A percentile compares a stretch with the other conserved stretches of the same genome.
Evolutionary conservation across 2,329 filamentous ascomycete genomes (phyloP).

Genomic region (Alternaria gansuensis): DNA sequence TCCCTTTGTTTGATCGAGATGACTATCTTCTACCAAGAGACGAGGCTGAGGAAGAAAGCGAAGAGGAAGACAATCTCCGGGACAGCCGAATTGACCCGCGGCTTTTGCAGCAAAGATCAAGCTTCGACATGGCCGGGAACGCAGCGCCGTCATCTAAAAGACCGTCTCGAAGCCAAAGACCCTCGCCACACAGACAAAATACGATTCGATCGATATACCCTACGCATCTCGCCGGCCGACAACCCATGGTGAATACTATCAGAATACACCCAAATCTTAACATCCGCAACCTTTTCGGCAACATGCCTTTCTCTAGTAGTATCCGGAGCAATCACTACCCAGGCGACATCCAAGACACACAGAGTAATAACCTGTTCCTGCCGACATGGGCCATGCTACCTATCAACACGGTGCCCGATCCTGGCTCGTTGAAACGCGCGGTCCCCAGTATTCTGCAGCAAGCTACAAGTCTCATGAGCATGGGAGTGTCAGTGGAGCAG

Average conservation of each 20-base stretch:
- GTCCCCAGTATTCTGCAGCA: constrained; percentile 25
- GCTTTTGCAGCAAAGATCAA: constrained; percentile 14
- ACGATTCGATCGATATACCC: constrained; percentile 26
- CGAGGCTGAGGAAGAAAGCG: constrained; percentile 26
- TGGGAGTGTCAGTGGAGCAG: constrained; percentile 19
- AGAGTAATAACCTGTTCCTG: constrained; percentile 30
- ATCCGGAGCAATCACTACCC: constrained; percentile 24
- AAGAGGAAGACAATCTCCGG: constrained; percentile 14
- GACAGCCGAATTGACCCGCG: constrained; percentile 26
- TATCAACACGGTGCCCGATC: constrained; percentile 32
- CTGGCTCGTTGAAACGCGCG: constrained; percentile 27
- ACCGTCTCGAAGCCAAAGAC: constrained; percentile 14
- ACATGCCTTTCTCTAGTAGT: constrained; percentile 29
- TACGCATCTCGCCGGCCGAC: constrained; percentile 32
- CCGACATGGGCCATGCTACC: constrained; percentile 41
- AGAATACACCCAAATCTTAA: constrained; percentile 37
- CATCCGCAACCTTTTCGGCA: constrained; percentile 29
- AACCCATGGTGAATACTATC: constrained; percentile 33
- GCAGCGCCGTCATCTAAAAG: constrained; percentile 22
- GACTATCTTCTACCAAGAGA: constrained; percentile 29
- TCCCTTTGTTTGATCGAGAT: constrained; percentile 32
- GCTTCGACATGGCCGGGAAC: constrained; percentile 7
- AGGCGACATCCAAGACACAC: constrained; percentile 19
- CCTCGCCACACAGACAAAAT: constrained; percentile 18
- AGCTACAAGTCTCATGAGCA: constrained; percentile 24